phyloP scores from a whole-genome alignment of 1,139 yeast species.

The Candida glucosophila region DNA sequence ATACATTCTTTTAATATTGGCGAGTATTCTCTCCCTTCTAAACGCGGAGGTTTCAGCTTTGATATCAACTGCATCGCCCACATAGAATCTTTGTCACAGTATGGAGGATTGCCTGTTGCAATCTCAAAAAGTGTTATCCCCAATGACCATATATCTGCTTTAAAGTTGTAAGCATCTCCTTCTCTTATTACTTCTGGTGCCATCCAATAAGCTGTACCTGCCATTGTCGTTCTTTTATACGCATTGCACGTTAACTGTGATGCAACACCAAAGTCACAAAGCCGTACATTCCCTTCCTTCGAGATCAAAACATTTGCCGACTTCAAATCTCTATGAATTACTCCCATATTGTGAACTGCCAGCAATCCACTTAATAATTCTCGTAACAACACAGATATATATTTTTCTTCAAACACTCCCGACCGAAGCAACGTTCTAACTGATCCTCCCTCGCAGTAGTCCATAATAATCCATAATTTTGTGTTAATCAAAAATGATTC shows the following conservation, averaged over 20 bases:
- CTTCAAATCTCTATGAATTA: conserved; percentile 90
- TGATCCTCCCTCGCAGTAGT: conserved; percentile 95
- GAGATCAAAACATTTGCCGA: conserved; percentile 91
- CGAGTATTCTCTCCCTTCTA: conserved; percentile 85
- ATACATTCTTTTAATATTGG: conserved; percentile 74
- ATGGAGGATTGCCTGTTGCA: conserved; percentile 97
- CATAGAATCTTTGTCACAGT: conserved; percentile 89
- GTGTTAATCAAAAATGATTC: conserved; percentile 85
- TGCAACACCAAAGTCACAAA: conserved; percentile 98
- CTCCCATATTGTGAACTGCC: conserved; percentile 81
- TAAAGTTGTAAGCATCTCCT: conserved; percentile 77
- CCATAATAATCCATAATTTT: conserved; percentile 95
- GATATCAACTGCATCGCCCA: conserved; percentile 93
- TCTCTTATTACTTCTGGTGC: conserved; percentile 97
- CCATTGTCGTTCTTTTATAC: conserved; percentile 84
- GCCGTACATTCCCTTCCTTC: conserved; percentile 80
- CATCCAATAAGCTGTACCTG: conserved; percentile 99
- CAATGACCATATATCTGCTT: conserved; percentile 88
- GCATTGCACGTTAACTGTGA: conserved; percentile 80
- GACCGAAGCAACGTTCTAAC: conserved; percentile 80
- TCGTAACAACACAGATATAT: conserved; percentile 72
- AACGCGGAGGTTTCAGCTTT: conserved; percentile 85
- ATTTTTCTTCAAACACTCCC: conserved; percentile 79
- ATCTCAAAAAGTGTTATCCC: conserved; percentile 93
- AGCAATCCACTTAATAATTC: conserved; percentile 73